These are phyloP conservation scores for Candida neerlandica DNA, from an alignment of 1,139 yeast genomes.

Conservation along the genomic window DNA sequence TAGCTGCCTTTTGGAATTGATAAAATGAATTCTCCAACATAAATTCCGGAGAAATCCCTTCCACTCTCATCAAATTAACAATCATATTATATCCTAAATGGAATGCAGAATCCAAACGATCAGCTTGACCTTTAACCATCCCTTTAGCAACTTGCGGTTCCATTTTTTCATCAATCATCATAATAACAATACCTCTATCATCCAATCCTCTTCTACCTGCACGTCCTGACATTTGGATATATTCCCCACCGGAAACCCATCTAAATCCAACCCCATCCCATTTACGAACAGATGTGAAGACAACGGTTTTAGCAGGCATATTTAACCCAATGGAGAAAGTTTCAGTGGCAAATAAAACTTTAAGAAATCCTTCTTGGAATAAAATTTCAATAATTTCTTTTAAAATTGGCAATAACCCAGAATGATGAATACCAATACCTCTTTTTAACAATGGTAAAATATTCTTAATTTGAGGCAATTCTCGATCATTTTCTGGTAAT, in stretches of 20 bases:
- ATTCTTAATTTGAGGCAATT: constrained; percentile 90
- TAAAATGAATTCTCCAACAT: constrained; percentile 93
- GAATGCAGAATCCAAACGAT: constrained; percentile 93
- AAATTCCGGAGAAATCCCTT: constrained; percentile 96
- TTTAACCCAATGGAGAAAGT: constrained; percentile 97
- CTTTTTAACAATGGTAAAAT: constrained; percentile 84
- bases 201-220: constrained; percentile 99
- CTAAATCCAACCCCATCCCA: constrained; percentile 98
- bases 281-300: constrained; percentile 94
- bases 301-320: constrained; percentile 98
- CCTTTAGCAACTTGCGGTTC: constrained; percentile 99
- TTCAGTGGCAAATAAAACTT: constrained; percentile 95
- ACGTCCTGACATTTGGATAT: constrained; percentile 99
- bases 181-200: constrained; percentile 97
- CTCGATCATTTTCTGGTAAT: constrained; percentile 87
- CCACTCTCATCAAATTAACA: constrained; percentile 91
- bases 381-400: constrained; percentile 96
- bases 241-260: constrained; percentile 99
- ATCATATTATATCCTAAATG: constrained; percentile 97
- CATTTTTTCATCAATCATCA: constrained; percentile 99
- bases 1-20: constrained; percentile 91
- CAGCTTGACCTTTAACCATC: constrained; percentile 99
- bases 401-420: constrained; percentile 91
- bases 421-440: constrained; percentile 98
- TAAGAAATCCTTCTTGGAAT: constrained; percentile 93